phyloP scores from a whole-genome alignment of 208 protist genomes.

The Vickermania ingenoplastis region DNA sequence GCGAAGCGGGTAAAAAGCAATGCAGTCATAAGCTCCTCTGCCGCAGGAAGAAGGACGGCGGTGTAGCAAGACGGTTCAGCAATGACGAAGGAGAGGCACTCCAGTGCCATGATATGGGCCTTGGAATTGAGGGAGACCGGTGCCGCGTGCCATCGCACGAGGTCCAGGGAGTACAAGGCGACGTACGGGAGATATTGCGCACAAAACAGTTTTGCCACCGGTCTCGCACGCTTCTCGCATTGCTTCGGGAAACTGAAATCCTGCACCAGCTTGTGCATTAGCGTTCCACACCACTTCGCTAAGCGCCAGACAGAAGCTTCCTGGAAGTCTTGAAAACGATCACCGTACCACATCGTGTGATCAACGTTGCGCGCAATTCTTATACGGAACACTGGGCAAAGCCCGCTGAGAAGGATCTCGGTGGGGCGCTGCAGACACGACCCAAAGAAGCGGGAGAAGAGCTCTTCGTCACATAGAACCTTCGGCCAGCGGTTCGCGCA shows the following conservation, averaged over 20 bases:
- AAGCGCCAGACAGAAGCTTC: constrained; percentile 43
- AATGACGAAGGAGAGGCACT: constrained; percentile 47
- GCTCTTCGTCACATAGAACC: constrained; percentile 44
- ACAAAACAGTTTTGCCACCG: constrained; percentile 43
- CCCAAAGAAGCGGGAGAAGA: constrained; percentile 38
- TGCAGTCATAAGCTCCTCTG: constrained; percentile 56
- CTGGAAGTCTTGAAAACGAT: constrained; percentile 54
- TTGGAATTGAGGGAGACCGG: constrained; percentile 59
- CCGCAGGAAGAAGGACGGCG: constrained; percentile 37
- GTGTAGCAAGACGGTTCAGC: constrained; percentile 31
- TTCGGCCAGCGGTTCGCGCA: constrained; percentile 38
- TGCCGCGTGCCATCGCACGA: constrained; percentile 69
- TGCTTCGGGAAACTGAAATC: constrained; percentile 50
- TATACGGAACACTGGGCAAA: constrained; percentile 34
- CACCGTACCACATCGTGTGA: constrained; percentile 22
- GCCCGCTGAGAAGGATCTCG: constrained; percentile 18
- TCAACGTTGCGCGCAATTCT: constrained; percentile 19
- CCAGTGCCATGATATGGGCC: constrained; percentile 74
- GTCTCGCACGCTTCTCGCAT: constrained; percentile 45
- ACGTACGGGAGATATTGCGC: constrained; percentile 22
- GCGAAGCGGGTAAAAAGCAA: constrained; percentile 85
- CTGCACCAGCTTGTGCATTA: constrained; percentile 45
- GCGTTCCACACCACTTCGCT: constrained; percentile 45
- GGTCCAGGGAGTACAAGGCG: constrained; percentile 33
- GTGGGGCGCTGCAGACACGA: constrained; percentile 28